Percentiles rank a stretch among this genome's conserved stretches.
Conservation (phyloP, 768 basidiomycete genomes). For the Collybia nuda region DNA sequence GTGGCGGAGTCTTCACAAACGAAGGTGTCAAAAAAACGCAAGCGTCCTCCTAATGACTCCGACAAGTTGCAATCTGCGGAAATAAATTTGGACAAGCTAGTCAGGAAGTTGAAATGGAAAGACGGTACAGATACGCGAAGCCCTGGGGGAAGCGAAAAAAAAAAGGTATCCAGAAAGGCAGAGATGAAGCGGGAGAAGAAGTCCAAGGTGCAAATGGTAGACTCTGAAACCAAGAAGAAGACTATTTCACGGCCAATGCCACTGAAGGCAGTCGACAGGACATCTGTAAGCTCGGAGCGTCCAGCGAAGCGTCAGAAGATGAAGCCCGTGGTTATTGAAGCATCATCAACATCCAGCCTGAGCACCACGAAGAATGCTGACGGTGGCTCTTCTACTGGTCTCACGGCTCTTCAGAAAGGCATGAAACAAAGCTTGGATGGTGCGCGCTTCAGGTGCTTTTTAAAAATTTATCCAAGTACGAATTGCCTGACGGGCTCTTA, state of each 20-base stretch:
- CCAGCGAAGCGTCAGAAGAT: constrained; percentile 14
- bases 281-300: background rate
- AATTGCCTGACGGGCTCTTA: constrained; percentile 20
- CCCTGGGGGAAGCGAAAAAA: constrained; percentile 7
- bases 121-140: constrained; percentile 13
- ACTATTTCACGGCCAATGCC: constrained; percentile 20
- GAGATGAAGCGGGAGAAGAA: constrained; percentile 22
- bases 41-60: constrained; percentile 39
- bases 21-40: constrained; percentile 52
- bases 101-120: constrained; percentile 42
- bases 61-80: constrained; percentile 36
- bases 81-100: constrained; percentile 61
- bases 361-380: background rate
- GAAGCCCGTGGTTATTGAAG: constrained; percentile 1
- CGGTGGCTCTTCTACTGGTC: constrained; percentile 15
- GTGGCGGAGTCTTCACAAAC: constrained; percentile 27
- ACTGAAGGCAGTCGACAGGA: constrained; percentile 7
- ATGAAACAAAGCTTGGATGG: constrained; percentile 84
- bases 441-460: constrained; percentile 71
- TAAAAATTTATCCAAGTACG: background rate
- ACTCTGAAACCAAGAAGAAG: constrained; percentile 20
- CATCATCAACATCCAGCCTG: constrained; percentile 3
- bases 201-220: constrained; percentile 7
- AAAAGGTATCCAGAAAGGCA: constrained; percentile 8
- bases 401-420: constrained; percentile 73